Percentiles rank a stretch among this genome's conserved stretches.
phyloP scores from a whole-genome alignment of 2,329 filamentous ascomycete species.

The Penicillium hesseltinei region DNA sequence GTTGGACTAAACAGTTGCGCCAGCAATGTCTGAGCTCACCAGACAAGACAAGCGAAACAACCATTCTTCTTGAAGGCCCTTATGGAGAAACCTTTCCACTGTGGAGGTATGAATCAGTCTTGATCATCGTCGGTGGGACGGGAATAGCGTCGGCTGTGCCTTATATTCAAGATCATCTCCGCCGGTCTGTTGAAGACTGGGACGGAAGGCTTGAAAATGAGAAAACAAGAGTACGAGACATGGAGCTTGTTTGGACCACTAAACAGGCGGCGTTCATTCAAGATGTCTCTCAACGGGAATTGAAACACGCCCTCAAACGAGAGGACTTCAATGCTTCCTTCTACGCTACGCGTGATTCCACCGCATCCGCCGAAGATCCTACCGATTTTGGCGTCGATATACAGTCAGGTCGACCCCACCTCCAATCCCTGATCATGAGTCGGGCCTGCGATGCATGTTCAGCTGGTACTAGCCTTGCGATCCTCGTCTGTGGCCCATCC shows the following conservation, averaged over 20 bases:
- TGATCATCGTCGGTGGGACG: slow-evolving; percentile 48
- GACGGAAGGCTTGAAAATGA: slow-evolving; percentile 5
- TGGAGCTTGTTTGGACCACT: slow-evolving; percentile 38
- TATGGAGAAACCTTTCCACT: slow-evolving; percentile 48
- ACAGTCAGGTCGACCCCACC: slow-evolving; percentile 39
- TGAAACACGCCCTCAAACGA: slow-evolving; percentile 27
- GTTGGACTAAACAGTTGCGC: slow-evolving; percentile 51
- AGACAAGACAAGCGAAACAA: slow-evolving; percentile 26
- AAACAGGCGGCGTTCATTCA: slow-evolving; percentile 32
- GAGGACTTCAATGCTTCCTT: slow-evolving; percentile 34
- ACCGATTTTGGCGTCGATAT: slow-evolving; percentile 23
- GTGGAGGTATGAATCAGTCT: slow-evolving; percentile 49
- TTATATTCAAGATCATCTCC: slow-evolving; percentile 37
- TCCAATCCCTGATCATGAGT: slow-evolving; percentile 34
- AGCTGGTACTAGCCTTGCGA: slow-evolving; percentile 31
- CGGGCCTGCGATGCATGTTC: slow-evolving; percentile 32
- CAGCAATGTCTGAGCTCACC: slow-evolving; percentile 33
- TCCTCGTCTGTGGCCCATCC: slow-evolving; percentile 48
- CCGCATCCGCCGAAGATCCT: neutral
- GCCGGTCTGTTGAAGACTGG: slow-evolving; percentile 11
- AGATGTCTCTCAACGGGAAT: slow-evolving; percentile 28
- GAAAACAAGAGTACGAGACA: slow-evolving; percentile 25
- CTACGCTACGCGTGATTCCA: slow-evolving; percentile 25
- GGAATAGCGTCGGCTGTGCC: slow-evolving; percentile 48
- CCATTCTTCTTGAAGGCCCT: slow-evolving; percentile 51